A percentile compares a stretch with the other conserved stretches of the same genome.
Conservation (phyloP, 441 rosid genomes). For the Brassica hybrid region DNA sequence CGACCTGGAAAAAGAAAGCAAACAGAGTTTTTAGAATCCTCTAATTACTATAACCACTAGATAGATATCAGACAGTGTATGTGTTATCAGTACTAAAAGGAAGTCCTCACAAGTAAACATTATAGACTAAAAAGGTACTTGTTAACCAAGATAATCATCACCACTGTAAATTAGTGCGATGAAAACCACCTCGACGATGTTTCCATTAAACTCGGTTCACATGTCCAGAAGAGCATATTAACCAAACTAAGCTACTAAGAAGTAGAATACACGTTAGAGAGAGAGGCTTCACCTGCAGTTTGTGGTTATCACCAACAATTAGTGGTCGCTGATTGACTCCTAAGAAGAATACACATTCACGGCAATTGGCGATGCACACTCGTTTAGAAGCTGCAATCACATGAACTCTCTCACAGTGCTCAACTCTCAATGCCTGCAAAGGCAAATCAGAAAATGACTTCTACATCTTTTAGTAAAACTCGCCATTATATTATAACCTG, state of each 20-base stretch:
- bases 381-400: constrained; percentile 87
- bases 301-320: no score
- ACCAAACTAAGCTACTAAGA: constrained; percentile 17
- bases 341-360: constrained; percentile 34
- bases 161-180: not conserved
- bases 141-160: not conserved
- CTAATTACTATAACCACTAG: constrained; percentile 12
- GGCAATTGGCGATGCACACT: constrained; percentile 86
- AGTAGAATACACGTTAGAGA: no score
- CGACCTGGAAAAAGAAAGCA: constrained; percentile 61
- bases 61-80: not conserved
- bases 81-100: constrained; percentile 7
- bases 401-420: constrained; percentile 99
- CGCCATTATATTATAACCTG: constrained; percentile 8
- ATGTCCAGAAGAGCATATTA: not conserved
- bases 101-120: not conserved
- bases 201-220: constrained; percentile 23
- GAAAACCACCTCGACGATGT: constrained; percentile 3
- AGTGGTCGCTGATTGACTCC: no score
- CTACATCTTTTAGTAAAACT: constrained; percentile 12
- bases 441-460: constrained; percentile 1
- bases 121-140: not conserved
- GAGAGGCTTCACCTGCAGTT: no score
- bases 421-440: constrained; percentile 85
- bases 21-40: not conserved